Evolutionary conservation across 1,284 basidiomycete species (phyloP), one percentile per base, ranked within the genome.

Genomic region (Butyriboletus appendiculatus): DNA sequence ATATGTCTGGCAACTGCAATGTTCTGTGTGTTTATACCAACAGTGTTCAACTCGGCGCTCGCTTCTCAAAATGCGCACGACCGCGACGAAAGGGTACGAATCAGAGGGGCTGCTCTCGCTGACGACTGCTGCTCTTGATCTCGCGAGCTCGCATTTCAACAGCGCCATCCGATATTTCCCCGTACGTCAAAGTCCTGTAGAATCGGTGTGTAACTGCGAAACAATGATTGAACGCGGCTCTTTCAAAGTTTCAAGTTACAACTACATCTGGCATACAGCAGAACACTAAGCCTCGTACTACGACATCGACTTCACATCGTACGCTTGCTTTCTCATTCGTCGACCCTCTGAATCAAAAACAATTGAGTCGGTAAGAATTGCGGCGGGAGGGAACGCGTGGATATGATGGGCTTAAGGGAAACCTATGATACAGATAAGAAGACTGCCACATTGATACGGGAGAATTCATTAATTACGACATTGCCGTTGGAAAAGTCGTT

Each of bases 401-500:
- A 0, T 22, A 1, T 7, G 20, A 52, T n/a, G 3, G 3, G 20
- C 20, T 2, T 10, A 16, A 53, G 15, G 10, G 5, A 6, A 12
- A 51, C 10, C 50, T 51, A 18, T n/a, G 5, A 26, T 24, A 10
- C 3, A 41, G 20, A 12, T 51, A 0, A 50, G 34, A 50, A 39
- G n/a, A 5, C 11, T 52, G 14, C 3, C 34, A 11, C 9, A 24
- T 9, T 6, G 15, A 50, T 4, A 12, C 5, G 12, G n/a, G 9
- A 26, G 16, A 33, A 24, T 14, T 15, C 35, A 4, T 30, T 30
- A 51, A 4, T 30, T 30, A 51, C 49, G 12, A 22, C 3, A 12
- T 0, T 5, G 8, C 1, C 2, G 11, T 28, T 12, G 3, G 4
- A 0, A 18, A 7, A 1, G 3, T 5, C 2, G 30, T 5, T 32